phyloP scores from a whole-genome alignment of 208 protist species.

The Tritrichomonas musculus region DNA sequence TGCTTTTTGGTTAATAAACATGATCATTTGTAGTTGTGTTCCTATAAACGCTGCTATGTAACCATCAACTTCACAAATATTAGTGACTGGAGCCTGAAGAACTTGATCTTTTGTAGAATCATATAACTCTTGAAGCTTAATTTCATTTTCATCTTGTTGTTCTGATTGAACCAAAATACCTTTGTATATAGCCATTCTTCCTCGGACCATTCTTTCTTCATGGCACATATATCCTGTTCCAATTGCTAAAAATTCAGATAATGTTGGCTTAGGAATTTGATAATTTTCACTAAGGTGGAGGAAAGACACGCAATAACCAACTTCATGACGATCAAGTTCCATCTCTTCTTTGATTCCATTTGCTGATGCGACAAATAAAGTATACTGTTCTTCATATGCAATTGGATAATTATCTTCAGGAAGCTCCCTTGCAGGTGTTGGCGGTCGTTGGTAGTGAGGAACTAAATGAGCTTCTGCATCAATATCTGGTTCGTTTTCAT shows the following conservation, averaged over 20 bases:
- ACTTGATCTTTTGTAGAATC: background rate
- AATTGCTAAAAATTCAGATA: background rate
- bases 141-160: background rate
- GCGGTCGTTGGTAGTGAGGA: background rate
- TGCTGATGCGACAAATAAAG: background rate
- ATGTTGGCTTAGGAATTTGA: background rate
- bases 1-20: background rate
- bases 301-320: background rate
- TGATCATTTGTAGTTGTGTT: background rate
- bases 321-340: background rate
- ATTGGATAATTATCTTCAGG: background rate
- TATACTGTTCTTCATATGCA: background rate
- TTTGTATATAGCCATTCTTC: background rate
- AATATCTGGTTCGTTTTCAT: conserved; percentile 1
- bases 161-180: background rate
- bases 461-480: background rate
- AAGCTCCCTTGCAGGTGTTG: background rate
- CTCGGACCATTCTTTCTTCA: background rate
- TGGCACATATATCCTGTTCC: background rate
- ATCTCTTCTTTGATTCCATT: background rate
- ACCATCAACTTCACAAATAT: background rate
- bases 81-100: background rate
- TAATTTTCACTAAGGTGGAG: background rate
- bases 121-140: background rate
- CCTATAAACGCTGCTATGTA: background rate